Evolutionary conservation across 306 rosid genomes (phyloP).

Genomic region (Luffa acutangula): DNA sequence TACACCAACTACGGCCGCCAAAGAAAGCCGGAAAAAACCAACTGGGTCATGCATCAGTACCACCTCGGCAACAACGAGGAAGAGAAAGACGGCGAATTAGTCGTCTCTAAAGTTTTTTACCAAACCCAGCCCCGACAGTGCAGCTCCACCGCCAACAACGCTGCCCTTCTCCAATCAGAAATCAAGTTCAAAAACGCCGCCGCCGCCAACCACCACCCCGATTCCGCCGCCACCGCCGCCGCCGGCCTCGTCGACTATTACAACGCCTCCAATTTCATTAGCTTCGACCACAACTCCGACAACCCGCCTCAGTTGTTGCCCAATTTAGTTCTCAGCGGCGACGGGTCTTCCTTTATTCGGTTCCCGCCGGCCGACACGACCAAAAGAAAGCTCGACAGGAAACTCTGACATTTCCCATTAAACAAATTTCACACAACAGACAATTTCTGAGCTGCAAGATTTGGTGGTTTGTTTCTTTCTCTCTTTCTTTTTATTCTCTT

Average conservation of each 20-base stretch:
- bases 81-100: conserved; percentile 13
- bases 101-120: conserved; percentile 8
- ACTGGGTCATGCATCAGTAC: conserved; percentile 14
- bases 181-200: not conserved
- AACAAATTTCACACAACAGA: not conserved
- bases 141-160: not conserved
- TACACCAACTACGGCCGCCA: conserved; percentile 14
- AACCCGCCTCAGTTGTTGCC: not conserved
- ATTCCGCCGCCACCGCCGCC: not conserved
- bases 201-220: not conserved
- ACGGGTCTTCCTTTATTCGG: conserved; percentile 1
- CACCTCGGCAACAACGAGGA: conserved; percentile 12
- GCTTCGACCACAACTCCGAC: not conserved
- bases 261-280: conserved; percentile 8
- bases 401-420: not conserved
- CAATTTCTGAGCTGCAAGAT: not conserved
- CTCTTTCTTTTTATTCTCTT: too few species aligned
- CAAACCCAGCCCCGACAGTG: conserved; percentile 13
- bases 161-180: not conserved
- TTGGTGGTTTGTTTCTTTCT: not conserved
- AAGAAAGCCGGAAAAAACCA: conserved; percentile 8
- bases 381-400: conserved; percentile 1
- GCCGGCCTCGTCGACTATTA: not conserved
- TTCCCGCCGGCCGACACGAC: not conserved
- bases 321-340: not conserved